Evolutionary conservation across 2,329 filamentous ascomycete genomes (phyloP).

Genomic region (Stemphylium lycopersici): DNA sequence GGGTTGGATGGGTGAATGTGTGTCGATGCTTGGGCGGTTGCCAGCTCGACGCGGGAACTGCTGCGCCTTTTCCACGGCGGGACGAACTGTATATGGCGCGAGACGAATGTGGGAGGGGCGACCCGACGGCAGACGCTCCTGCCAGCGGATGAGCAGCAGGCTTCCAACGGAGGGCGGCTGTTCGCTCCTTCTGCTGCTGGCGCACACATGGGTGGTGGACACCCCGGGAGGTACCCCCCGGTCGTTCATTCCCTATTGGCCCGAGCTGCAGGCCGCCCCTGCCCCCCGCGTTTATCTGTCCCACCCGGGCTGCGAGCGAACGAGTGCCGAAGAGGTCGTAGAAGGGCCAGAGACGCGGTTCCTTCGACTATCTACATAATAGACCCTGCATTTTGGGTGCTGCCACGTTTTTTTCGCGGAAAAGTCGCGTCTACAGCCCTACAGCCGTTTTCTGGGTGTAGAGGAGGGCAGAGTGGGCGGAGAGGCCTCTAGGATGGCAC

Average conservation of each 20-base stretch:
- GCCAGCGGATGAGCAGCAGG: constrained; percentile 35
- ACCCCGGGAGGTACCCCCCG: constrained; percentile 14
- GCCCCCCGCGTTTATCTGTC: constrained; percentile 30
- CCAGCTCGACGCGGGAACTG: constrained; percentile 30
- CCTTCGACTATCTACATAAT: constrained; percentile 29
- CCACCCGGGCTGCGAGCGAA: constrained; percentile 23
- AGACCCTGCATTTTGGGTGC: constrained; percentile 35
- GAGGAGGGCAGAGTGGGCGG: constrained; percentile 29
- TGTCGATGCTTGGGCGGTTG: constrained; percentile 16
- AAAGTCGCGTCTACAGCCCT: constrained; percentile 42
- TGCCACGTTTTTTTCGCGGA: constrained; percentile 40
- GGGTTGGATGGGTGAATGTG: constrained; percentile 3
- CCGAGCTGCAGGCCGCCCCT: constrained; percentile 18
- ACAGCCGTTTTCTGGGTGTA: constrained; percentile 29
- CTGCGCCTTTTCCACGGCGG: constrained; percentile 33
- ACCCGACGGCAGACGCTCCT: constrained; percentile 32
- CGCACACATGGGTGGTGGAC: constrained; percentile 21
- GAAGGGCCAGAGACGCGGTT: constrained; percentile 34
- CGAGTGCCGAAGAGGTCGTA: constrained; percentile 24
- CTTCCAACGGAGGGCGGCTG: constrained; percentile 37
- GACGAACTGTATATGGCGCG: constrained; percentile 39
- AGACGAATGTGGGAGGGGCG: constrained; percentile 34
- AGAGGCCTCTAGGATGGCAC: constrained; percentile 25
- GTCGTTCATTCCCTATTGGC: constrained; percentile 21
- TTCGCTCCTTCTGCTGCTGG: constrained; percentile 31